Evolutionary conservation across 176 grass and related monocot genomes (phyloP), one percentile per base, ranked within the genome.

Genomic region (Zea luxurians): DNA sequence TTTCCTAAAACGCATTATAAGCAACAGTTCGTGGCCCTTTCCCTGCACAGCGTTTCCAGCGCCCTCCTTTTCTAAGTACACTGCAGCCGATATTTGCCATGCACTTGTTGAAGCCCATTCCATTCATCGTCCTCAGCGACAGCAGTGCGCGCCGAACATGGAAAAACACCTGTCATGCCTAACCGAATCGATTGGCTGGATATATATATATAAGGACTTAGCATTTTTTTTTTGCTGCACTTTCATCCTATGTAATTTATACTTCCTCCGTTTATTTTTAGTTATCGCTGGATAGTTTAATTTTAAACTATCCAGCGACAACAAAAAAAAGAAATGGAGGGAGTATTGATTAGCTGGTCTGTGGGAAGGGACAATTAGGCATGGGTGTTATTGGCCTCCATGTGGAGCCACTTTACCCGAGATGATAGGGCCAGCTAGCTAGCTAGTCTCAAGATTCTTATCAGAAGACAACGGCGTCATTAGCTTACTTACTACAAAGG

Each of bases 21-120:
- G 85, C 74, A 83, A 83, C 52, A 68, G 68, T 62, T 83, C 42
- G 11, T 43, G 55, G 16, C 47, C 68, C 75, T 79, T 83, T 61
- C 40, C 65, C 48, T 2, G 9, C 66, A 82, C 66, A 49, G 15
- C 36, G 57, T 77, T 79, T 36, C 74, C 85, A 46, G 70, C 61
- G 70, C 61, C 46, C 50, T 36, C 10, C 61, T 49, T 83, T 83
- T 78, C 68, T 27, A 20, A 61, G 75, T 61, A 66, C 58, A 48
- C 42, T 11, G n/a, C 10, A 70, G 21, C 64, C 16, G 73, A 37
- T 73, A 65, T 78, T 59, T 37, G 13, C 20, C 68, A 50, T 8
- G 67, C 67, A 35, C 68, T 45, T 61, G 50, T 27, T 27, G 11
- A 17, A n/a, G n/a, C n/a, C n/a, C n/a, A 9, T 72, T 64, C 35